A percentile compares a stretch with the other conserved stretches of the same genome.
Evolutionary conservation across 2,329 filamentous ascomycete genomes (phyloP).

Genomic region (Boeremia lycopersici): DNA sequence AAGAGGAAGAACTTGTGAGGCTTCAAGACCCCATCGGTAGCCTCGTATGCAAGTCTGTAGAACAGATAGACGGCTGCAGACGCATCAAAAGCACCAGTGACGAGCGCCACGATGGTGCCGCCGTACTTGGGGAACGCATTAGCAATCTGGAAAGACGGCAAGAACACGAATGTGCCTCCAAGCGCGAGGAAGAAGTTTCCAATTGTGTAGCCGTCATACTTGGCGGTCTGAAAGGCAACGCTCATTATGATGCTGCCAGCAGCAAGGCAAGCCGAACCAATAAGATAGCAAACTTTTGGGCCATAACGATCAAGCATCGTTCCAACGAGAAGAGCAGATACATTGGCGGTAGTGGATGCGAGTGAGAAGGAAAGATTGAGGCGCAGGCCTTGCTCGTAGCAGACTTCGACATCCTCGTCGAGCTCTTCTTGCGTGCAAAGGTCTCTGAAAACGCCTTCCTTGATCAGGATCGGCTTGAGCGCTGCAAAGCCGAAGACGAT

Average conservation of each 20-base stretch:
- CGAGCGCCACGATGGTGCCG: constrained; percentile 77
- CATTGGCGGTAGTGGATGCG: constrained; percentile 48
- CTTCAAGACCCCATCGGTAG: constrained; percentile 62
- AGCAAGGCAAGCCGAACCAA: constrained; percentile 41
- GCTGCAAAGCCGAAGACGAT: constrained; percentile 51
- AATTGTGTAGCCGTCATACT: constrained; percentile 61
- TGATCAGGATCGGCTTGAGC: constrained; percentile 49
- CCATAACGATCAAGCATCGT: constrained; percentile 47
- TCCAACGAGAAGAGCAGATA: constrained; percentile 46
- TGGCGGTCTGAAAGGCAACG: constrained; percentile 43
- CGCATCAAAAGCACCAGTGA: constrained; percentile 84
- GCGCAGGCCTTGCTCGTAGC: constrained; percentile 48
- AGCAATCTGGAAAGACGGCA: constrained; percentile 82
- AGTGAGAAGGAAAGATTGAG: constrained; percentile 48
- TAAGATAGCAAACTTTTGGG: constrained; percentile 40
- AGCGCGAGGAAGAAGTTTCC: constrained; percentile 79
- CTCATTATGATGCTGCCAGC: constrained; percentile 46
- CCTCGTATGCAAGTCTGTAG: constrained; percentile 73
- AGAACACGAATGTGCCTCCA: constrained; percentile 81
- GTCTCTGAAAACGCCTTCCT: constrained; percentile 46
- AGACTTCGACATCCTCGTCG: constrained; percentile 41
- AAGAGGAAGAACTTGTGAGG: constrained; percentile 72
- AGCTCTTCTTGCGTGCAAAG: constrained; percentile 46
- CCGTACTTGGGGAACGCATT: constrained; percentile 81
- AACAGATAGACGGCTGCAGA: constrained; percentile 79